A percentile compares a stretch with the other conserved stretches of the same genome.
Evolutionary conservation across 2,329 filamentous ascomycete species (phyloP).

Genomic region (Colletotrichum limetticola): DNA sequence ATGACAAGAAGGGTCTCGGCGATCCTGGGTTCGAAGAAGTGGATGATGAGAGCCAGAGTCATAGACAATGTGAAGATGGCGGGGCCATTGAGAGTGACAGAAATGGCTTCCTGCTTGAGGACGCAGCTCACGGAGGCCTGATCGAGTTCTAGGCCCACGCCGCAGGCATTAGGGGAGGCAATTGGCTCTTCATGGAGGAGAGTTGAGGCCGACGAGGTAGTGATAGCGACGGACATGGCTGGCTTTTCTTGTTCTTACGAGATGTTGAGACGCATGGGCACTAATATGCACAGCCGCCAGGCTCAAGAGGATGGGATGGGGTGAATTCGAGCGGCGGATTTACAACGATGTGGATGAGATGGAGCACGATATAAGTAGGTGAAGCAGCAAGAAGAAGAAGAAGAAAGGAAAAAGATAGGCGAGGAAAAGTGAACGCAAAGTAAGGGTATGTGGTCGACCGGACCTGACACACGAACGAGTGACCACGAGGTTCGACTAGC

Average conservation of each 20-base stretch:
- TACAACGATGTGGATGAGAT: background rate
- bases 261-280: slow-evolving; percentile 28
- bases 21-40: slow-evolving; percentile 59
- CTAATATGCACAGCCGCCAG: slow-evolving; percentile 34
- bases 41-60: slow-evolving; percentile 61
- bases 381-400: background rate
- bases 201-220: slow-evolving; percentile 19
- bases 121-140: slow-evolving; percentile 45
- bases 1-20: slow-evolving; percentile 61
- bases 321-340: background rate
- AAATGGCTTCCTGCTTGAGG: slow-evolving; percentile 61
- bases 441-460: slow-evolving; percentile 23
- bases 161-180: slow-evolving; percentile 11
- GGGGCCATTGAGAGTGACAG: slow-evolving; percentile 62
- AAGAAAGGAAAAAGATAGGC: background rate
- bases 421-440: background rate
- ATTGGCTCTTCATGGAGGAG: slow-evolving; percentile 29
- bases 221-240: slow-evolving; percentile 35
- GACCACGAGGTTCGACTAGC: slow-evolving; percentile 27
- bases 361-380: background rate
- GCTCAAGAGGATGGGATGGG: slow-evolving; percentile 1
- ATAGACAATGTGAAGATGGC: slow-evolving; percentile 58
- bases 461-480: slow-evolving; percentile 26
- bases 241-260: slow-evolving; percentile 3
- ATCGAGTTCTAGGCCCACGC: slow-evolving; percentile 45